Evolutionary conservation across 208 protist genomes (phyloP), one percentile per base, ranked within the genome.

Genomic region (Acanthamoeba triangularis): DNA sequence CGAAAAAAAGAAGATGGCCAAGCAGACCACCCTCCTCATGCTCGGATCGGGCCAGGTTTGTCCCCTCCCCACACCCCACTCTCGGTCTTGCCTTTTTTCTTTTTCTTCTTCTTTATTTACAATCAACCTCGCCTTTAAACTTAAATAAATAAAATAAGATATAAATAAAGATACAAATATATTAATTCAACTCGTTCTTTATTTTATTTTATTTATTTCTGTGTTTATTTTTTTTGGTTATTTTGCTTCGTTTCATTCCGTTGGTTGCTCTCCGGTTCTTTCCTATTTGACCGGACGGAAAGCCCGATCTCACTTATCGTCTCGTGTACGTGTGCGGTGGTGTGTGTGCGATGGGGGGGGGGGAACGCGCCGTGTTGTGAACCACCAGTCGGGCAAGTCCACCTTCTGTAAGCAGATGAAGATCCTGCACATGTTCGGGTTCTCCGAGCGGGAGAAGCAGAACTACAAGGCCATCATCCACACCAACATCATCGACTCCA

Each of bases 371-470:
- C 7, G 25, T 30, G 33, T 85, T 54, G 65, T 96, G 41, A 54
- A 96, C 3, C 98, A 97, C n/a, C 98, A 98, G 91, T 97, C 95
- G 33, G 98, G 98, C 67, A 98, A 98, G 94, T 97, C 94, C 25
- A 98, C 98, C 10, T 93, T 98, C 41, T 96, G 98, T 69, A 98
- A 98, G 82, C 98, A 98, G 85, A 98, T 98, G 97, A 98, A 97
- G 59, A 95, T 98, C 28, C 95, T 98, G 13, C 96, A 98, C 96
- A 49, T 94, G n/a, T 67, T 97, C 28, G 98, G 97, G 56, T 98
- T 98, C 85, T 69, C 80, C 13, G 74, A 94, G 59, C 20, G 30
- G 30, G 88, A 93, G 41, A 93, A 93, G 67, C 96, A 98, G 41
- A 94, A 93, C 84, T 96, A 98, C 41, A 97, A 97, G 37, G 56